Conservation (phyloP, 352 stramenopile genomes). For the Phytopythium litorale region DNA sequence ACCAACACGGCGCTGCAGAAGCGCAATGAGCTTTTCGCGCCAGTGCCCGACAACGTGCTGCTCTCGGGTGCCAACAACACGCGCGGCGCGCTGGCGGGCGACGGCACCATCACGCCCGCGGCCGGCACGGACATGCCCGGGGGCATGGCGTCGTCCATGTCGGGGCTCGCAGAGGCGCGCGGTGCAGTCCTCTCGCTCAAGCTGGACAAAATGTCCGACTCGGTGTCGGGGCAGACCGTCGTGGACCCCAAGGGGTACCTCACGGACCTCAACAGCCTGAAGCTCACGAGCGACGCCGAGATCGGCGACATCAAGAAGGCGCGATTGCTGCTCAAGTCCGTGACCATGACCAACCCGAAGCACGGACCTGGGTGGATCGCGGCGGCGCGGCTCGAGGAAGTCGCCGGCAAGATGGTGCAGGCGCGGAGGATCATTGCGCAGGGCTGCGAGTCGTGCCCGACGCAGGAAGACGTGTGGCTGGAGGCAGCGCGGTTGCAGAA, state of each 20-base stretch:
- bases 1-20: slow-evolving; percentile 89
- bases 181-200: slow-evolving; percentile 94
- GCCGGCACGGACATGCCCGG: slow-evolving; percentile 38
- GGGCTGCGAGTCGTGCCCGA: slow-evolving; percentile 95
- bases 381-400: slow-evolving; percentile 96
- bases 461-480: slow-evolving; percentile 98
- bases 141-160: slow-evolving; percentile 74
- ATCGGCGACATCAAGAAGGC: slow-evolving; percentile 99
- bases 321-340: slow-evolving; percentile 92
- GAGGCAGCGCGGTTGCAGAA: slow-evolving; percentile 96
- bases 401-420: slow-evolving; percentile 94
- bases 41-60: slow-evolving; percentile 93
- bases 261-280: slow-evolving; percentile 95
- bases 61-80: slow-evolving; percentile 31
- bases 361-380: slow-evolving; percentile 99
- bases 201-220: slow-evolving; percentile 97
- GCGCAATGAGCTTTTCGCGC: slow-evolving; percentile 94
- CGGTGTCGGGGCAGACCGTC: slow-evolving; percentile 93
- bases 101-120: slow-evolving; percentile 53
- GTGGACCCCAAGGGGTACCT: slow-evolving; percentile 98
- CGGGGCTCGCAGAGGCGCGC: slow-evolving; percentile 88
- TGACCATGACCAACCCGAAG: slow-evolving; percentile 98
- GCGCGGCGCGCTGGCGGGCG: slow-evolving; percentile 12
- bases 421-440: slow-evolving; percentile 98
- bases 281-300: slow-evolving; percentile 92